These are phyloP conservation scores for Gossypium thurberi DNA, from an alignment of 345 rosid species.

Conservation along the genomic window DNA sequence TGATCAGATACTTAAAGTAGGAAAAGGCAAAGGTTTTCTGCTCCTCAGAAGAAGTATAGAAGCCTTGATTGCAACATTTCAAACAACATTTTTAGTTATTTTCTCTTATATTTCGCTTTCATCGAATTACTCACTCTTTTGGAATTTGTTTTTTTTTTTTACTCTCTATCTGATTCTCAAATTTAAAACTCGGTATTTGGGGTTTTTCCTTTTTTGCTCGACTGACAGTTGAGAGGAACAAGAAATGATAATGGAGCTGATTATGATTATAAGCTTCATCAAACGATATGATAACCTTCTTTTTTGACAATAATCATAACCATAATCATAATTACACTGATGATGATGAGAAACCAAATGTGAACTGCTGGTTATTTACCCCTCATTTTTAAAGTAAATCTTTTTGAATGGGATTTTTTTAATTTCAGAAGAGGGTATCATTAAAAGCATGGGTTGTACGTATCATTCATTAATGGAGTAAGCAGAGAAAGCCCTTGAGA, in stretches of 20 bases:
- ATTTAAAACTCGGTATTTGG: not conserved
- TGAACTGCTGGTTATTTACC: not conserved
- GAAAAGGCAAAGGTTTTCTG: constrained; percentile 62
- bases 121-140: constrained; percentile 34
- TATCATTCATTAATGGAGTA: constrained; percentile 27
- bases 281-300: constrained; percentile 26
- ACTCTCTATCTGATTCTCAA: not conserved
- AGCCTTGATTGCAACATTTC: constrained; percentile 54
- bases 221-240: constrained; percentile 34
- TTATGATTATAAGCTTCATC: constrained; percentile 20
- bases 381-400: not conserved
- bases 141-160: not conserved
- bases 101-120: constrained; percentile 45
- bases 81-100: constrained; percentile 31
- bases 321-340: constrained; percentile 26
- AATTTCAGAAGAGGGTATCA: constrained; percentile 5
- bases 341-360: constrained; percentile 10
- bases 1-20: constrained; percentile 47
- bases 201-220: constrained; percentile 12
- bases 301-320: constrained; percentile 26
- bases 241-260: constrained; percentile 19
- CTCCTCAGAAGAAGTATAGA: constrained; percentile 41
- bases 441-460: constrained; percentile 15
- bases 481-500: constrained; percentile 43
- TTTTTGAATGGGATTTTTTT: constrained; percentile 7